phyloP scores from a whole-genome alignment of 2,329 filamentous ascomycete genomes.

The Fusarium humuli region DNA sequence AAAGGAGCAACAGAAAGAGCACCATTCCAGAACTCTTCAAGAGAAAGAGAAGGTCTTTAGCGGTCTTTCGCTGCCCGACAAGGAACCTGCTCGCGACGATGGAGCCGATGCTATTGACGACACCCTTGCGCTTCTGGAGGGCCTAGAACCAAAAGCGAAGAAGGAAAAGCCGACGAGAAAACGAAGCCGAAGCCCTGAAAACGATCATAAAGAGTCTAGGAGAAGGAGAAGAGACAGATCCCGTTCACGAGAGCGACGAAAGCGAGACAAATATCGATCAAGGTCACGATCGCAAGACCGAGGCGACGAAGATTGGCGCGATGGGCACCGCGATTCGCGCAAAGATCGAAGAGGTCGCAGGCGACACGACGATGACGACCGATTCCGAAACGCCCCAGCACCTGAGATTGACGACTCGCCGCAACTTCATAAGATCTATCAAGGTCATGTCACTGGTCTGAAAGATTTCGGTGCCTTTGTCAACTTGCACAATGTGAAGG shows the following conservation, averaged over 20 bases:
- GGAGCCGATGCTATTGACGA: conserved; percentile 83
- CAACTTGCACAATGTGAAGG: conserved; percentile 86
- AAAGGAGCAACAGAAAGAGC: conserved; percentile 55
- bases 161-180: conserved; percentile 64
- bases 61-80: conserved; percentile 88
- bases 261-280: conserved; percentile 52
- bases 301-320: conserved; percentile 61
- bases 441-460: conserved; percentile 88
- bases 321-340: conserved; percentile 48
- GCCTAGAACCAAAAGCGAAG: conserved; percentile 75
- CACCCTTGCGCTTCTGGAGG: conserved; percentile 91
- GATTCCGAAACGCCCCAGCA: conserved; percentile 73
- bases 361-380: conserved; percentile 63
- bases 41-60: conserved; percentile 91
- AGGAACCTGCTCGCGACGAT: conserved; percentile 58
- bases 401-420: conserved; percentile 85
- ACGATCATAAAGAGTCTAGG: conserved; percentile 58
- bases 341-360: conserved; percentile 54
- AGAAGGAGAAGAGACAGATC: conserved; percentile 56
- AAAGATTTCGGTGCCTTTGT: conserved; percentile 98
- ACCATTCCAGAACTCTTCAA: conserved; percentile 62
- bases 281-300: conserved; percentile 54
- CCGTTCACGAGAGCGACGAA: conserved; percentile 57
- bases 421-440: conserved; percentile 86
- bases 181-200: conserved; percentile 69